A percentile compares a stretch with the other conserved stretches of the same genome.
Conservation (phyloP, 306 rosid species). For the Dryas alaskensis region DNA sequence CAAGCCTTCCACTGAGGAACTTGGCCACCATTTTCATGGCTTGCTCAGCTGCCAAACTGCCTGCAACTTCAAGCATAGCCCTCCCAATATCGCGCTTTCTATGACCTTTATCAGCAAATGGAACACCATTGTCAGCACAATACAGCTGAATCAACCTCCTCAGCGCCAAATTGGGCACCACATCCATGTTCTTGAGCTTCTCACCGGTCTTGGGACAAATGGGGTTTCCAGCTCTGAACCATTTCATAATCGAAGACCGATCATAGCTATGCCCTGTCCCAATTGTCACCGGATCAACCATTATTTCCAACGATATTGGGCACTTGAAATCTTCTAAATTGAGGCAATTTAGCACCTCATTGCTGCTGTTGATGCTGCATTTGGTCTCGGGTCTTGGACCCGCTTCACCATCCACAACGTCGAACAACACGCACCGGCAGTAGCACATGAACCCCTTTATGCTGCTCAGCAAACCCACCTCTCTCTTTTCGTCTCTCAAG, state of each 20-base stretch:
- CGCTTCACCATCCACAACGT: conserved; percentile 37
- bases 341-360: conserved; percentile 22
- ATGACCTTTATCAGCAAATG: conserved; percentile 31
- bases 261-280: conserved; percentile 85
- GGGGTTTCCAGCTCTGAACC: conserved; percentile 61
- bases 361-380: conserved; percentile 6
- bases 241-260: conserved; percentile 73
- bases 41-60: conserved; percentile 48
- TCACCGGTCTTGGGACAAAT: conserved; percentile 80
- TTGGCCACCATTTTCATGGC: conserved; percentile 46
- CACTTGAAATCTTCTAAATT: conserved; percentile 76
- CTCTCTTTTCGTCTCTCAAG: conserved; percentile 34
- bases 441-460: conserved; percentile 57
- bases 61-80: conserved; percentile 24
- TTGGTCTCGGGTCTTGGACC: conserved; percentile 30
- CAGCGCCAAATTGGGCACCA: conserved; percentile 64
- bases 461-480: conserved; percentile 36
- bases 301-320: conserved; percentile 75
- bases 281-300: conserved; percentile 80
- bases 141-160: conserved; percentile 47
- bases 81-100: conserved; percentile 36
- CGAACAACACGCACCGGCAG: conserved; percentile 54
- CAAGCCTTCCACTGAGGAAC: conserved; percentile 37
- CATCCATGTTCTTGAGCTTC: conserved; percentile 45
- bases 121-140: conserved; percentile 48